phyloP scores from a whole-genome alignment of 495 filamentous ascomycete species.

The Acidiella bohemica region DNA sequence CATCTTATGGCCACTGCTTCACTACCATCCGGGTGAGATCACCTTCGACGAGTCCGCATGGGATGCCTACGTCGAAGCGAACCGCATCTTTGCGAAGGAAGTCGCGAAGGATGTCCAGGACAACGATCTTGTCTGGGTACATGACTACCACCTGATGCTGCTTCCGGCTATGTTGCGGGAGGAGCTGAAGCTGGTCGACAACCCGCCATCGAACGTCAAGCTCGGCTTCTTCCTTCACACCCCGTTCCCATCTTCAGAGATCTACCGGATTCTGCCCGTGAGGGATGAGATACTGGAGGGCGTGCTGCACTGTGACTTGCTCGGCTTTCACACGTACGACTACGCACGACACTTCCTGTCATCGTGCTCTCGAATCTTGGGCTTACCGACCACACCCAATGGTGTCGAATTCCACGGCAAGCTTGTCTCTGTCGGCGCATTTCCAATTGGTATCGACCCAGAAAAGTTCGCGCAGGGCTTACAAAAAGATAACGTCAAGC shows the following conservation, averaged over 20 bases:
- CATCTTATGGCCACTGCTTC: conserved; percentile 90
- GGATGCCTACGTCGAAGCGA: conserved; percentile 76
- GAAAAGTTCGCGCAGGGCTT: conserved; percentile 86
- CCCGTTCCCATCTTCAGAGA: conserved; percentile 84
- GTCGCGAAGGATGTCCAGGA: conserved; percentile 58
- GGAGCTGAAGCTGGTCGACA: conserved; percentile 45
- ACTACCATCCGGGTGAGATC: conserved; percentile 91
- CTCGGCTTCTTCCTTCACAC: conserved; percentile 95
- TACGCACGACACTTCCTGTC: conserved; percentile 83
- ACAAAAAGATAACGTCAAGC: conserved; percentile 62
- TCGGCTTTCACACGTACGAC: conserved; percentile 93
- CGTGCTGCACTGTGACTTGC: conserved; percentile 68
- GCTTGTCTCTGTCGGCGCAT: conserved; percentile 62
- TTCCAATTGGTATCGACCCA: conserved; percentile 90
- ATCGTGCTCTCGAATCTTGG: conserved; percentile 70
- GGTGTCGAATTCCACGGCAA: conserved; percentile 66
- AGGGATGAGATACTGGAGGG: conserved; percentile 68
- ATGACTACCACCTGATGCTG: conserved; percentile 94
- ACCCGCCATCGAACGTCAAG: conserved; percentile 55
- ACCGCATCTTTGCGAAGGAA: conserved; percentile 68
- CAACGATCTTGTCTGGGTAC: conserved; percentile 84
- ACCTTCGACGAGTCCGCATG: conserved; percentile 78
- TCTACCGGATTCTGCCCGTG: conserved; percentile 81
- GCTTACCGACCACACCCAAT: conserved; percentile 66
- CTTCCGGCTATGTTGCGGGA: conserved; percentile 75